Evolutionary conservation across 1,284 basidiomycete species (phyloP).

Genomic region (Malassezia brasiliensis): DNA sequence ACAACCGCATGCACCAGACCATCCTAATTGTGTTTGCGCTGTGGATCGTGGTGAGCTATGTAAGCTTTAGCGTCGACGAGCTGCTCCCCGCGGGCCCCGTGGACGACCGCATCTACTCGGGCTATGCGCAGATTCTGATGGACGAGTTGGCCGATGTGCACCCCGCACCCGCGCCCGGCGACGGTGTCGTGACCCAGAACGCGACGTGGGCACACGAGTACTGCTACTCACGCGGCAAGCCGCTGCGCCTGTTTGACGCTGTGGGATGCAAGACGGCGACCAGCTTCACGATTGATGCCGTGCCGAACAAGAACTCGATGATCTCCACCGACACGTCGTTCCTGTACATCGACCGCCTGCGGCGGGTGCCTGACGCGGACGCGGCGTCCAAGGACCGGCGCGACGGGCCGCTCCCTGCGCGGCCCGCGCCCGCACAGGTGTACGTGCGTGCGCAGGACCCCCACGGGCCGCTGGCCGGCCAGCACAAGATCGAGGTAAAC

Average conservation of each 20-base stretch:
- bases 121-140: not conserved
- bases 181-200: slow-evolving; percentile 3
- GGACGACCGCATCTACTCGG: not conserved
- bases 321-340: slow-evolving; percentile 6
- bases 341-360: slow-evolving; percentile 8
- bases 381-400: not conserved
- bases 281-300: slow-evolving; percentile 4
- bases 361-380: not conserved
- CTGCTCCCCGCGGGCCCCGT: not conserved
- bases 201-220: slow-evolving; percentile 2
- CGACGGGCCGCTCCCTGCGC: not conserved
- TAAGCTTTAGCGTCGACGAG: slow-evolving; percentile 5
- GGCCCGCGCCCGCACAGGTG: not conserved
- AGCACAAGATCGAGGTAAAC: slow-evolving; percentile 26
- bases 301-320: slow-evolving; percentile 4
- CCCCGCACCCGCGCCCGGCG: not conserved
- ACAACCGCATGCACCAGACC: slow-evolving; percentile 17
- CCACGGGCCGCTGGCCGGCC: not conserved
- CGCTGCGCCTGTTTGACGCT: slow-evolving; percentile 11
- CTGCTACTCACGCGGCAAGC: slow-evolving; percentile 9
- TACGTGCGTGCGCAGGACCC: slow-evolving; percentile 1
- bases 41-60: slow-evolving; percentile 13
- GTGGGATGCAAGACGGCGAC: not conserved
- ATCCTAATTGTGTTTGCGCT: slow-evolving; percentile 10
- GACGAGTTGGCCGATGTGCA: not conserved